Evolutionary conservation across 352 stramenopile genomes (phyloP).

Genomic region (Albugo laibachii): DNA sequence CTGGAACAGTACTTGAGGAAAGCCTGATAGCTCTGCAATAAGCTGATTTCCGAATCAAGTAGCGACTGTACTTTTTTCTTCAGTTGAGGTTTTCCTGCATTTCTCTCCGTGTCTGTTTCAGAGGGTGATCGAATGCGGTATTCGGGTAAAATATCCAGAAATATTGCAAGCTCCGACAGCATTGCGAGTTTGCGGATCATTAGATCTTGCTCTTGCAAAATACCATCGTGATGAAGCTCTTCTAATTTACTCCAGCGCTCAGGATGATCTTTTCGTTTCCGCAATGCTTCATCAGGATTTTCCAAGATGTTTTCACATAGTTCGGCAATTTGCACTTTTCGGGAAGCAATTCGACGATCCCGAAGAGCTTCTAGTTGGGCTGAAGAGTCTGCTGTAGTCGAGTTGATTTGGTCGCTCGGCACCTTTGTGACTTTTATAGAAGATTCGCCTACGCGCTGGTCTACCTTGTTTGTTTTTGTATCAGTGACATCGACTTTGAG

Average conservation of each 20-base stretch:
- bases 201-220: constrained; percentile 48
- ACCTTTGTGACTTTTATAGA: constrained; percentile 74
- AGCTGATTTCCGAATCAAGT: constrained; percentile 52
- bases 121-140: constrained; percentile 84
- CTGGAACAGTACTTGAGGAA: constrained; percentile 61
- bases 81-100: constrained; percentile 16
- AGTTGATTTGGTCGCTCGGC: constrained; percentile 10
- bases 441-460: constrained; percentile 38
- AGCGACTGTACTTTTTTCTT: constrained; percentile 80
- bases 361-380: constrained; percentile 52
- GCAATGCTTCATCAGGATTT: constrained; percentile 67
- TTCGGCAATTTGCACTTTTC: constrained; percentile 79
- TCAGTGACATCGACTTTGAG: constrained; percentile 15
- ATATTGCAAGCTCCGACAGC: constrained; percentile 87
- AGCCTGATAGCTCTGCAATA: constrained; percentile 70
- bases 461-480: constrained; percentile 17
- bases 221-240: constrained; percentile 25
- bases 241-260: constrained; percentile 61
- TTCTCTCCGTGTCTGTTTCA: constrained; percentile 60
- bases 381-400: constrained; percentile 1
- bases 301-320: constrained; percentile 80
- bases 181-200: constrained; percentile 76
- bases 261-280: constrained; percentile 72
- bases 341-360: constrained; percentile 36
- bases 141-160: constrained; percentile 88